Evolutionary conservation across 768 basidiomycete genomes (phyloP).

Genomic region (Termitomyces sp.): DNA sequence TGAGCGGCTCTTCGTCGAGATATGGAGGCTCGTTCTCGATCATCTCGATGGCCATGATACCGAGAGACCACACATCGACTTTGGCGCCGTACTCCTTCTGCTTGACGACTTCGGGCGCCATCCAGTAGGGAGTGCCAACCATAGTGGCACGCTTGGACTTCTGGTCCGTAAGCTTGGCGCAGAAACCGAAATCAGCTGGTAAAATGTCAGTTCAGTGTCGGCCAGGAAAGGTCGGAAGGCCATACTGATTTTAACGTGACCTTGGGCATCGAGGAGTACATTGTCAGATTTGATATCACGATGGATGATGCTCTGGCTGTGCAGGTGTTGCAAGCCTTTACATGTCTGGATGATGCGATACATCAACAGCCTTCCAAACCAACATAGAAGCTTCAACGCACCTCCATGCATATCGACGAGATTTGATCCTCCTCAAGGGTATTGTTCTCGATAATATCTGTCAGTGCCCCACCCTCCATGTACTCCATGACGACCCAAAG

Average conservation of each 20-base stretch:
- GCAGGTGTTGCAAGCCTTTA: slow-evolving; percentile 88
- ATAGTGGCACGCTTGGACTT: slow-evolving; percentile 98
- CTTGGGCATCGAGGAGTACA: slow-evolving; percentile 86
- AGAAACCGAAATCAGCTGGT: slow-evolving; percentile 94
- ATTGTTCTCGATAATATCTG: slow-evolving; percentile 97
- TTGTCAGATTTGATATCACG: slow-evolving; percentile 98
- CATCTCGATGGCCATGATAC: slow-evolving; percentile 99
- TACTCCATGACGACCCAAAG: slow-evolving; percentile 99
- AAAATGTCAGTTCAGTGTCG: background rate
- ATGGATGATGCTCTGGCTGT: slow-evolving; percentile 92
- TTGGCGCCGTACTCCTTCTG: slow-evolving; percentile 97
- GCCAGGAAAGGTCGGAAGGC: slow-evolving; percentile 13
- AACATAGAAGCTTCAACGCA: slow-evolving; percentile 27
- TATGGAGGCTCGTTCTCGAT: slow-evolving; percentile 97
- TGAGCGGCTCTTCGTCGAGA: slow-evolving; percentile 90
- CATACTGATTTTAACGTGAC: slow-evolving; percentile 96
- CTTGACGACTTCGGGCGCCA: slow-evolving; percentile 98
- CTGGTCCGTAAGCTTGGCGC: slow-evolving; percentile 92
- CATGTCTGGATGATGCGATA: slow-evolving; percentile 62
- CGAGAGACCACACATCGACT: slow-evolving; percentile 95
- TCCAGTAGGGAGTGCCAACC: slow-evolving; percentile 98
- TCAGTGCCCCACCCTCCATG: slow-evolving; percentile 97
- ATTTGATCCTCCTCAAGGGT: slow-evolving; percentile 94
- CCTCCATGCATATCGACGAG: slow-evolving; percentile 86
- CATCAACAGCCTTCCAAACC: background rate